phyloP scores from a whole-genome alignment of 257 asterid species.

The Primulina eburnea region DNA sequence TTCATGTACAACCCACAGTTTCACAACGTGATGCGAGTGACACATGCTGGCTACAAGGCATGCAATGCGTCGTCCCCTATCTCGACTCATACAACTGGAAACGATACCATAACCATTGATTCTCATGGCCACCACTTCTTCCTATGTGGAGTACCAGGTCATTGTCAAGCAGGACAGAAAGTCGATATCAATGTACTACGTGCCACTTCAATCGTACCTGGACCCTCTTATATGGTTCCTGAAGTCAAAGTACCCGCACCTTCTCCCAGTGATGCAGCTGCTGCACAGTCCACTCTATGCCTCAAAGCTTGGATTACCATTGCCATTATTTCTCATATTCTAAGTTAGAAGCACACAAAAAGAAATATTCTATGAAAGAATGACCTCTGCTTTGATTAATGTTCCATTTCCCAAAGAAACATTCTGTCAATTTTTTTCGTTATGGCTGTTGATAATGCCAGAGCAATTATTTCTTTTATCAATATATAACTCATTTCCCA shows the following conservation, averaged over 20 bases:
- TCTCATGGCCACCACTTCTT: constrained; percentile 73
- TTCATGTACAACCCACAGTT: constrained; percentile 42
- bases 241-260: constrained; percentile 45
- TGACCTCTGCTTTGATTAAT: too few species aligned
- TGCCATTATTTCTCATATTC: not conserved
- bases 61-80: constrained; percentile 77
- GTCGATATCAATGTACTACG: constrained; percentile 68
- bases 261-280: constrained; percentile 45
- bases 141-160: constrained; percentile 79
- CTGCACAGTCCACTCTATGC: constrained; percentile 18
- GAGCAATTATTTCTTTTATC: too few species aligned
- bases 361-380: too few species aligned
- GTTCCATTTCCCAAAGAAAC: too few species aligned
- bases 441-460: too few species aligned
- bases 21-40: constrained; percentile 85
- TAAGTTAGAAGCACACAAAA: too few species aligned
- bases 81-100: constrained; percentile 71
- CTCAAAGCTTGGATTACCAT: constrained; percentile 22
- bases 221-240: constrained; percentile 35
- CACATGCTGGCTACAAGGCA: constrained; percentile 50
- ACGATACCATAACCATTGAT: constrained; percentile 62
- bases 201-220: constrained; percentile 32
- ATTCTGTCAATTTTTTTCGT: too few species aligned
- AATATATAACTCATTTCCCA: too few species aligned
- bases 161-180: constrained; percentile 80